Evolutionary conservation across 2,329 filamentous ascomycete species (phyloP), one percentile per base, ranked within the genome.

Genomic region (Leptographium flavum): DNA sequence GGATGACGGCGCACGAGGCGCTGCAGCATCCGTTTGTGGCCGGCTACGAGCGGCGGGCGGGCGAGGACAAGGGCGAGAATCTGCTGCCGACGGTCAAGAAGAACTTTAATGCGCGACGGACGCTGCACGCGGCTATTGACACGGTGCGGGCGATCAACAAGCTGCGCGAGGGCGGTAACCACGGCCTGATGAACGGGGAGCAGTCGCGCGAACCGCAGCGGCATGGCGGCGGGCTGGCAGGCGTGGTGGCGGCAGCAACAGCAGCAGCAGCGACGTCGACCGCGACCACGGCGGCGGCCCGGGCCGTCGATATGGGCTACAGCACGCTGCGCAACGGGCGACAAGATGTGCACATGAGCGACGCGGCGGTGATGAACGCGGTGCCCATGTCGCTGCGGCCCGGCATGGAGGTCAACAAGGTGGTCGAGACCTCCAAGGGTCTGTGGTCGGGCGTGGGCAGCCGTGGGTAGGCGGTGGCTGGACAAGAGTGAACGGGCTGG

Each of bases 1-100:
- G 92, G 55, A 92, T 96, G 76, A 95, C 90, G 2, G 83, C 90
- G 9, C 87, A 96, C 63, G 84, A 81, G 57, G 79, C 79, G 23
- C 70, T 83, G 28, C 72, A 75, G 51, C 79, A 83, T 54, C 70
- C 76, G 33, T 83, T 83, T 60, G 71, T 82, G 14, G 70, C 74
- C 7, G 72, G 70, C 45, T 70, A 66, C 55, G 64, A 68, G 32
- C 58, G 63, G 21, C 40, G 31, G 14, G 30, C 17, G 17, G 31
- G 37, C 38, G 38, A 68, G 41, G 63, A 64, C 49, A 69, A 66
- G 59, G 73, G 73, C 56, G 69, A 74, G 60, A 80, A 83, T 64
- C 63, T 83, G 51, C 63, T 83, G 49, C 79, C 79, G 9, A 76
- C 74, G 7, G 77, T 83, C 58, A 80, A 81, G 70, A 81, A 81